phyloP scores from a whole-genome alignment of 306 rosid genomes.

The Spatholobus suberectus region DNA sequence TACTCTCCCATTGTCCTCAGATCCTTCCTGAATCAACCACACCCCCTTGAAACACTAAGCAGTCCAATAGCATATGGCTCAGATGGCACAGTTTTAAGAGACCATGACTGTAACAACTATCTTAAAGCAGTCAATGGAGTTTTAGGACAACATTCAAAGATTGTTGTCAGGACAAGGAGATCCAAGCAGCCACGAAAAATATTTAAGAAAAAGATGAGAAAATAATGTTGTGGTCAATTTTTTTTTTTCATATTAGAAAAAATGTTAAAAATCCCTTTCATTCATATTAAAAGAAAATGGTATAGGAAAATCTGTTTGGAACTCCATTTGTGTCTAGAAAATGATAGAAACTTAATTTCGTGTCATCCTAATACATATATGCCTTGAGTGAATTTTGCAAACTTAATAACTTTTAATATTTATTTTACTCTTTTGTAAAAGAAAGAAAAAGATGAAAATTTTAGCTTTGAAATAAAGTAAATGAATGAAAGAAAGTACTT shows the following conservation, averaged over 20 bases:
- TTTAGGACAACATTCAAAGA: background rate
- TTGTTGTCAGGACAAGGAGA: background rate
- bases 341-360: background rate
- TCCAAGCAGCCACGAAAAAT: background rate
- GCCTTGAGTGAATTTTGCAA: background rate
- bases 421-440: background rate
- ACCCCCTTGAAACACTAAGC: background rate
- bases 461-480: background rate
- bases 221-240: background rate
- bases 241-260: background rate
- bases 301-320: background rate
- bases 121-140: background rate
- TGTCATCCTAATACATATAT: background rate
- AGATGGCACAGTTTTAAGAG: conserved; percentile 1
- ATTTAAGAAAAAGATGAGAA: background rate
- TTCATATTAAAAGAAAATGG: background rate
- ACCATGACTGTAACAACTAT: conserved; percentile 1
- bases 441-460: background rate
- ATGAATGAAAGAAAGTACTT: background rate
- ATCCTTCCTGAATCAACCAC: background rate
- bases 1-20: background rate
- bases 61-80: conserved; percentile 1
- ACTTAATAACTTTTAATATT: background rate
- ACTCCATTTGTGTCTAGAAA: background rate
- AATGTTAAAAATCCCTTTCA: background rate